Evolutionary conservation across 257 asterid genomes (phyloP), one percentile per base, ranked within the genome.

Genomic region (Solanum gracilifrons): DNA sequence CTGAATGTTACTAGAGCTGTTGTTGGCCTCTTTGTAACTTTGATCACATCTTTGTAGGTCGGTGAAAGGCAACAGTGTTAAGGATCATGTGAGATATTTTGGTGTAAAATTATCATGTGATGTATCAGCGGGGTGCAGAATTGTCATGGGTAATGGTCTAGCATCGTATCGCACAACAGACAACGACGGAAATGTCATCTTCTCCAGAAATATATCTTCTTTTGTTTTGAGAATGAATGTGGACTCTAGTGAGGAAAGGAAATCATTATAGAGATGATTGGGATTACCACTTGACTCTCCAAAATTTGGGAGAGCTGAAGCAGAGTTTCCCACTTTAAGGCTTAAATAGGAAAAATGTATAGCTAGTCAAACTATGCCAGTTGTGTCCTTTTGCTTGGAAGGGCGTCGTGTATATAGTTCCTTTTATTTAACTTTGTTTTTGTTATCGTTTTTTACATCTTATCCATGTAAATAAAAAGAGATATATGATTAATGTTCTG

Each of bases 61-160:
- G 1, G 99, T 97, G 82, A 71, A 90, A 21, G 99, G 99, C 87
- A 94, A 93, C 93, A 97, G 99, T 84, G 95, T 97, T 62, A 82
- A 90, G 5, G 99, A 97, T 89, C 99, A 97, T 91, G 86, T 97
- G 92, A 16, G 84, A 9, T 97, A 97, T 87, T 97, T 83, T 31
- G 98, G 95, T 20, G 92, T 97, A 84, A 88, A 90, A 91, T 88
- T 97, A 95, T 98, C 98, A 84, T 93, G 98, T 29, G 94, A 92
- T 33, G 88, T 88, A 29, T 85, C 93, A 7, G 91, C 86, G 29
- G 71, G 91, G 11, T 97, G 99, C 92, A 95, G 89, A 89, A 93
- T 97, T 29, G 90, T 95, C 89, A 92, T 92, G 95, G 96, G 92
- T 83, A 91, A 92, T 3, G 88, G 87, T 85, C 74, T 91, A 83